Evolutionary conservation across 139 green algal species (phyloP), one percentile per base, ranked within the genome.

Genomic region (Chlorella sp.): DNA sequence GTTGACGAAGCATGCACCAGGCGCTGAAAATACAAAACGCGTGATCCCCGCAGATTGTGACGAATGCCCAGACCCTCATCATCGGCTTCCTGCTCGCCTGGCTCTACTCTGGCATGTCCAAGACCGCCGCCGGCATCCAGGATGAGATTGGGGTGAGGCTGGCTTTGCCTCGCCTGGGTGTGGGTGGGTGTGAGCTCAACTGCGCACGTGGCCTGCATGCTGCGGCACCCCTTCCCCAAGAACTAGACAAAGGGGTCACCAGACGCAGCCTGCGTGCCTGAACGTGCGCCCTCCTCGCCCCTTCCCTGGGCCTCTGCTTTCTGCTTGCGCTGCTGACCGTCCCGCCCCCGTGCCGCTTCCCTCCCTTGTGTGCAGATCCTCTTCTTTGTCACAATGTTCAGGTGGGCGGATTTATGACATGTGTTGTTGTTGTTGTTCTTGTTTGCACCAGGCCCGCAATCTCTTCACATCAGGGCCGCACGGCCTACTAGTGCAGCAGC

Each of bases 21-120:
- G n/a, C n/a, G n/a, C n/a, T n/a, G n/a, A n/a, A n/a, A n/a, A n/a
- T n/a, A n/a, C n/a, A n/a, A n/a, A n/a, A n/a, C n/a, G n/a, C n/a
- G n/a, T n/a, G n/a, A n/a, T n/a, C n/a, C n/a, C n/a, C n/a, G 39
- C 87, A 90, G 79, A 64, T 87, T 30, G 66, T 90, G 15, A 90
- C 76, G 12, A 3, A 90, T 16, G 81, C 57, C 21, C 90, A 90
- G 82, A 88, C 77, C 1, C 34, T 92, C 2, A 79, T 93, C 24
- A 92, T 92, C 60, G 87, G 86, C n/a, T 32, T 92, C 26, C 48
- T 95, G 40, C 91, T 95, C 39, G 93, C 90, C 37, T 64, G 83
- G 48, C 86, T 95, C 11, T 95, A 94, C 84, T 82, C 57, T 34
- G 73, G 87, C 73, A 93, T 95, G 90, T 91, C 37, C 77, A 83